Base-by-base conservation (phyloP, 495 filamentous ascomycete genomes). In the Penicillium psychrofluorescens region DNA sequence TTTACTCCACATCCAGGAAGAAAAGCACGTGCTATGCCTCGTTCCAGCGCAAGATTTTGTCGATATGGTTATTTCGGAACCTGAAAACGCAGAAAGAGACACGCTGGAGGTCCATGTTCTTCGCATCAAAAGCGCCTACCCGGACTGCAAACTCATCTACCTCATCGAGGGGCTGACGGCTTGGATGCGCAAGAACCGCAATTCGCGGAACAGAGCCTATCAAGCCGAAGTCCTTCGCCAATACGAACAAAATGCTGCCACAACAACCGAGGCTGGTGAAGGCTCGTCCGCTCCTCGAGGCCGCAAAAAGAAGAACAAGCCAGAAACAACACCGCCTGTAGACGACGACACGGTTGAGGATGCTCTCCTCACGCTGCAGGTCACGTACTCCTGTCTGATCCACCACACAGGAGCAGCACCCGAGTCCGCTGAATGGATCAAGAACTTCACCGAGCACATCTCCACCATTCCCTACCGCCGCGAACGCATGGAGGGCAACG, bases 361-460 rank as follows among this genome's bases (percentile, higher is more conserved):
- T 50, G 83, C 84, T 13, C 75, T 91, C 6, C 71, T 95, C 9
- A 61, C 71, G 8, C 66, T 92, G 7, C 88, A 95, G 62, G 69
- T 92, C 31, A 51, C 73, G 4, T 81, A 90, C 65, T 56, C 63
- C 12, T 78, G 76, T 40, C 67, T 88, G 0, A 80, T 92, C 42
- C 84, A 90, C 58, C 85, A 92, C 53, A 85, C 84, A n/a, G 64
- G 58, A 29, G 55, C 61, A 6, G 49, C 72, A 4, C 44, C 78
- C 0, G 84, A 90, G 45, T 86, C 85, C 0, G 84, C 86, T 2
- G 75, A 84, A 54, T 89, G 85, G 86, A 79, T 92, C 28, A 75
- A 77, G 33, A 75, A 77, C 32, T 91, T 92, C 59, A 92, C 88
- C 1, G 80, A 89, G 53, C 83, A 92, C 48, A 80, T 95, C 49